Evolutionary conservation across 2,329 filamentous ascomycete species (phyloP).

Genomic region (Drechslerella coelobrocha): DNA sequence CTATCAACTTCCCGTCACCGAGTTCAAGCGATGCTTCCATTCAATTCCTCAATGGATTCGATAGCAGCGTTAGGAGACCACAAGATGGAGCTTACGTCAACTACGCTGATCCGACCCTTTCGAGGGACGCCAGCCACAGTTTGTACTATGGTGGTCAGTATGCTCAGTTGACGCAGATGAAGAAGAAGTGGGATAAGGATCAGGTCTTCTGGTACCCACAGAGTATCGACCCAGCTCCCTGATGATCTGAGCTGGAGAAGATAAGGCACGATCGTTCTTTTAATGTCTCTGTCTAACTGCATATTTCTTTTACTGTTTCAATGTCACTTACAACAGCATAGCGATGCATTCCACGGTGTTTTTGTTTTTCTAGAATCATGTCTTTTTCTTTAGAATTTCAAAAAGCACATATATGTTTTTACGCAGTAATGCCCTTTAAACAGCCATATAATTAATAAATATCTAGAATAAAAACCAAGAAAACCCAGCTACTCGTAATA

Average conservation of each 20-base stretch:
- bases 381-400: background rate
- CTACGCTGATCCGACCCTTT: constrained; percentile 43
- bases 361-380: no score
- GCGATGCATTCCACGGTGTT: no score
- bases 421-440: no score
- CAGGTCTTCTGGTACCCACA: constrained; percentile 50
- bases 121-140: constrained; percentile 13
- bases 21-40: constrained; percentile 2
- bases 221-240: constrained; percentile 42
- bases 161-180: constrained; percentile 17
- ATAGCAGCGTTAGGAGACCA: constrained; percentile 28
- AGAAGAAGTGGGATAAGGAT: constrained; percentile 47
- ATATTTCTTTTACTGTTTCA: constrained; percentile 3
- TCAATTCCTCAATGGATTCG: constrained; percentile 32
- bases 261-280: background rate
- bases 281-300: background rate
- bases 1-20: constrained; percentile 10
- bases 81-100: constrained; percentile 43
- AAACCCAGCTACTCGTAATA: no score
- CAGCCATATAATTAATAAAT: no score
- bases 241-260: background rate
- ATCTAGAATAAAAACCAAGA: no score
- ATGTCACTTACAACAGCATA: no score
- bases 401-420: background rate
- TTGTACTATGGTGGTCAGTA: constrained; percentile 43